Percentiles rank a stretch among this genome's conserved stretches.
Evolutionary conservation across 495 filamentous ascomycete genomes (phyloP).

Genomic region (Sabuloglossum arenarium): DNA sequence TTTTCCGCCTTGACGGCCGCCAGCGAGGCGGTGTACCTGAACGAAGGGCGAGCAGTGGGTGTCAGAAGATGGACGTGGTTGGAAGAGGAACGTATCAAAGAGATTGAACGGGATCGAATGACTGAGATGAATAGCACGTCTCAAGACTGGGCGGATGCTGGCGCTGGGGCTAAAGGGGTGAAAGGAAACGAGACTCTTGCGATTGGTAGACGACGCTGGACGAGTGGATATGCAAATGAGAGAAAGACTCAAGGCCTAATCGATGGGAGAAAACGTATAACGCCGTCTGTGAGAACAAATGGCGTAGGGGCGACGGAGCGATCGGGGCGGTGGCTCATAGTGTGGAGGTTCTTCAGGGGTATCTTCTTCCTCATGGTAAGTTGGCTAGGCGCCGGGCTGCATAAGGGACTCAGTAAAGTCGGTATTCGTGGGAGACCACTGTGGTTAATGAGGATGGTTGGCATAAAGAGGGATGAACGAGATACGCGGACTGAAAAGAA

Average conservation of each 20-base stretch:
- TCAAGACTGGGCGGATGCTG: not conserved
- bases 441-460: slow-evolving; percentile 35
- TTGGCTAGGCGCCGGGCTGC: slow-evolving; percentile 31
- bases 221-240: slow-evolving; percentile 50
- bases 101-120: slow-evolving; percentile 25
- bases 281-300: slow-evolving; percentile 25
- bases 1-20: slow-evolving; percentile 79
- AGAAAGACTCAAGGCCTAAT: slow-evolving; percentile 31
- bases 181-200: not conserved
- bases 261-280: slow-evolving; percentile 18
- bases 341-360: slow-evolving; percentile 48
- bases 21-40: slow-evolving; percentile 86
- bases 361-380: slow-evolving; percentile 45
- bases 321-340: slow-evolving; percentile 49
- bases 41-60: slow-evolving; percentile 61
- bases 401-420: slow-evolving; percentile 32
- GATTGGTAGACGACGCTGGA: slow-evolving; percentile 9
- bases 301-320: slow-evolving; percentile 62
- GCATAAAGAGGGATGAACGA: slow-evolving; percentile 10
- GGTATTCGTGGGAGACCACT: slow-evolving; percentile 40
- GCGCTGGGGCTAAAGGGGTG: not conserved
- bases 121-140: not conserved
- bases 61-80: slow-evolving; percentile 75
- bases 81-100: slow-evolving; percentile 53
- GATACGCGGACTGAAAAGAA: slow-evolving; percentile 9